phyloP scores from a whole-genome alignment of 176 grass and related monocot species.

The Saccharum spontaneum region DNA sequence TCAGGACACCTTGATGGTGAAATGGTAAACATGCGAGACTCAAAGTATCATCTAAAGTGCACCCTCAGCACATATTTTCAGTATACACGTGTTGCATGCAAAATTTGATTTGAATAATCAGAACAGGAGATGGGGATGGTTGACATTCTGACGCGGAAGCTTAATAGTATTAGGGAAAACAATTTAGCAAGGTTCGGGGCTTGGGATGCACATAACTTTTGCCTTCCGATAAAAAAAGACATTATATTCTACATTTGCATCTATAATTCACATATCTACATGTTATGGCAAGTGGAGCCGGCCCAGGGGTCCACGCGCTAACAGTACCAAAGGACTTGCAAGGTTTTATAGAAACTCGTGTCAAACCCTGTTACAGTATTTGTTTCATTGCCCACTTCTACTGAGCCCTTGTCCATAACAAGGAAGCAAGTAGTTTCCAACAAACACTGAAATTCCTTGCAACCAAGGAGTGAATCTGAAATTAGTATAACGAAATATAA shows the following conservation, averaged over 20 bases:
- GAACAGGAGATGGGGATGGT: not conserved
- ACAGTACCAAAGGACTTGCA: not conserved
- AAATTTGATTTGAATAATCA: not conserved
- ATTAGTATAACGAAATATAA: slow-evolving; percentile 6
- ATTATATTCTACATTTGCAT: not conserved
- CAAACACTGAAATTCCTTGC: not conserved
- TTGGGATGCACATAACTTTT: not conserved
- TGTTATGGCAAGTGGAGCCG: too few relatives aligned
- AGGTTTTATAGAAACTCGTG: not conserved
- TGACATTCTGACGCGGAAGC: not conserved
- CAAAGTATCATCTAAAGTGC: not conserved
- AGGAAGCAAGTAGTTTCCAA: not conserved
- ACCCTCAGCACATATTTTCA: not conserved
- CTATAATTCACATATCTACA: too few relatives aligned
- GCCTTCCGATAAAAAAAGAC: not conserved
- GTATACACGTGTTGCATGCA: not conserved
- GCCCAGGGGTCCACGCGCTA: too few relatives aligned
- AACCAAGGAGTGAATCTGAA: not conserved
- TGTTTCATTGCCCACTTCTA: not conserved
- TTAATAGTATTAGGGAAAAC: not conserved
- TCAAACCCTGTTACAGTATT: not conserved
- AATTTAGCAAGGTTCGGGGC: not conserved
- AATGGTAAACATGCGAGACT: not conserved
- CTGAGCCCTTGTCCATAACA: not conserved
- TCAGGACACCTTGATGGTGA: not conserved